A percentile compares a stretch with the other conserved stretches of the same genome.
These are phyloP conservation scores for Brassica hybrid DNA, from an alignment of 441 rosid species.

Conservation along the genomic window DNA sequence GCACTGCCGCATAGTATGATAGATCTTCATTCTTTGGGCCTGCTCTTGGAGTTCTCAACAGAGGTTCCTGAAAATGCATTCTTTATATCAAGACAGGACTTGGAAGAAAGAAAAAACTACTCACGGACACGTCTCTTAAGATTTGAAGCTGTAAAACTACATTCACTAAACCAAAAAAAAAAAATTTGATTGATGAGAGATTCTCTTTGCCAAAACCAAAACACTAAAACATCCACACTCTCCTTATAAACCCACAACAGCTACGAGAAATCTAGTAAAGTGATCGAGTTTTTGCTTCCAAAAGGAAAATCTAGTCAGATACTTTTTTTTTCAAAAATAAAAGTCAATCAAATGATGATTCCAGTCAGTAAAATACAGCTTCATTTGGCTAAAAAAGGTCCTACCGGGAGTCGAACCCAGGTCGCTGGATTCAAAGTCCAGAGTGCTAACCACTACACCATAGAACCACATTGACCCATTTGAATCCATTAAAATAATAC, in stretches of 20 bases:
- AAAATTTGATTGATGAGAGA: background rate
- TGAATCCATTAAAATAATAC: no score
- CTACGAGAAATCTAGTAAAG: background rate
- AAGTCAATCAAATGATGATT: no score
- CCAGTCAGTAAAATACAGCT: no score
- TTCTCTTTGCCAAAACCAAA: background rate
- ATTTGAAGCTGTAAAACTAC: background rate
- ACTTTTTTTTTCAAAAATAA: no score
- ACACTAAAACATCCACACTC: background rate
- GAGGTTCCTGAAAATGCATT: slow-evolving; percentile 41
- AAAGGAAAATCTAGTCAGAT: no score
- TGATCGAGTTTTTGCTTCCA: no score
- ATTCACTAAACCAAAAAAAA: background rate
- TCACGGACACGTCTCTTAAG: no score
- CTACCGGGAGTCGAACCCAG: slow-evolving; percentile 98
- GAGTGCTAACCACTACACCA: slow-evolving; percentile 99
- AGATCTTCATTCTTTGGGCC: slow-evolving; percentile 76
- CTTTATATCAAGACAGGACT: slow-evolving; percentile 31
- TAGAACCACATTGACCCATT: slow-evolving; percentile 45
- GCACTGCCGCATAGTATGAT: slow-evolving; percentile 83
- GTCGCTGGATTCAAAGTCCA: slow-evolving; percentile 99
- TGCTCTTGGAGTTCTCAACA: slow-evolving; percentile 47
- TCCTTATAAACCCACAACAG: background rate
- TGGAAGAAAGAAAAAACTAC: background rate
- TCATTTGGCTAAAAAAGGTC: slow-evolving; percentile 45